These are phyloP conservation scores for Hymenoscyphus repandus DNA, from an alignment of 2,329 filamentous ascomycete genomes.

Conservation along the genomic window DNA sequence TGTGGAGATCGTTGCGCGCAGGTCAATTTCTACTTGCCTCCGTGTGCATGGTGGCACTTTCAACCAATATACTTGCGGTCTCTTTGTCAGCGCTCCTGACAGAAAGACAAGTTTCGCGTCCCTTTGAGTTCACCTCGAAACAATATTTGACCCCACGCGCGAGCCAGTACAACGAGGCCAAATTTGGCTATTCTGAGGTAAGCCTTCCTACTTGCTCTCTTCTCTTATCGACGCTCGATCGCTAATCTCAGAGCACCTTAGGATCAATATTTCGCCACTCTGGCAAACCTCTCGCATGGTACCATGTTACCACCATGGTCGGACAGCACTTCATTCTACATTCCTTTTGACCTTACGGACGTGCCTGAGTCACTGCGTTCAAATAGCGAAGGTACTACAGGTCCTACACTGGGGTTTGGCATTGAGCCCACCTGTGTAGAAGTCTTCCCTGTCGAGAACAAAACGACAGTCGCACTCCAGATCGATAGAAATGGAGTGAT, in stretches of 20 bases:
- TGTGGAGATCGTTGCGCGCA: slow-evolving; percentile 40
- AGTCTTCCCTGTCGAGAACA: neutral
- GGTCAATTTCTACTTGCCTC: slow-evolving; percentile 41
- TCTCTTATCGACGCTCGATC: no score
- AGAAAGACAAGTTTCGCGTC: slow-evolving; percentile 25
- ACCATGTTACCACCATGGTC: slow-evolving; percentile 47
- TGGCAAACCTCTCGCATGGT: slow-evolving; percentile 40
- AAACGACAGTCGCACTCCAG: no score
- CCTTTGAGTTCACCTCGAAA: neutral
- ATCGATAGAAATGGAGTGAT: no score
- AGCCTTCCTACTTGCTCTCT: slow-evolving; percentile 21
- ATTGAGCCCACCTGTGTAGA: neutral
- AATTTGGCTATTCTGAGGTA: slow-evolving; percentile 4
- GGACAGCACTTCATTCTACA: slow-evolving; percentile 39
- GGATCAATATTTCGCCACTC: slow-evolving; percentile 38
- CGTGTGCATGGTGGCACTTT: slow-evolving; percentile 43
- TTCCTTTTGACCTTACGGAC: slow-evolving; percentile 35
- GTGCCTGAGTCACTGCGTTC: neutral
- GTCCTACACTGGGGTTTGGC: neutral
- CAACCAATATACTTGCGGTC: slow-evolving; percentile 49
- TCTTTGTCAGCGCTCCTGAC: slow-evolving; percentile 47
- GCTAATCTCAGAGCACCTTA: neutral
- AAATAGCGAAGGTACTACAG: neutral
- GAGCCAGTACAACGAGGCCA: no score
- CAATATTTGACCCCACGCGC: no score